Evolutionary conservation across 768 basidiomycete species (phyloP).

Genomic region (Tulasnella sp.): DNA sequence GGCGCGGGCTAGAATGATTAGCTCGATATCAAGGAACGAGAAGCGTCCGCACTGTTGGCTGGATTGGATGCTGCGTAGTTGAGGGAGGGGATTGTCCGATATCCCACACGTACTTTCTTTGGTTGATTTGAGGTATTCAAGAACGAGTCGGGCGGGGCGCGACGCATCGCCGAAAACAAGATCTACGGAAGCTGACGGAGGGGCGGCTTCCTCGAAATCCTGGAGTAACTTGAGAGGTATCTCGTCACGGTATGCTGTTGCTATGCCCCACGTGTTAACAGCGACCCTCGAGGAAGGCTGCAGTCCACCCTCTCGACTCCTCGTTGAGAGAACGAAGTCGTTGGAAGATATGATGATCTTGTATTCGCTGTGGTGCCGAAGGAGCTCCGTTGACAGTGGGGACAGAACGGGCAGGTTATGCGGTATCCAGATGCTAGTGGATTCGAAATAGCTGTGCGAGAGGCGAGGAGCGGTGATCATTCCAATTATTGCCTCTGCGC

Average conservation of each 20-base stretch:
- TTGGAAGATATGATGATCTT: neutral
- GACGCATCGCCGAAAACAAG: neutral
- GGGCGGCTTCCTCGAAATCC: neutral
- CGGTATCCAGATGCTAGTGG: neutral
- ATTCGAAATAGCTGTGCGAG: neutral
- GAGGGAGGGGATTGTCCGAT: neutral
- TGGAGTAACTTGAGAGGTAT: neutral
- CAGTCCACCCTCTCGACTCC: neutral
- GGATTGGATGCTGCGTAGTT: neutral
- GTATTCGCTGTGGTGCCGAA: neutral
- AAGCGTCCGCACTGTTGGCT: no score
- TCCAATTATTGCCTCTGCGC: neutral
- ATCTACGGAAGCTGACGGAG: neutral
- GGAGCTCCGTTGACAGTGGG: neutral
- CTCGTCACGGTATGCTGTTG: neutral
- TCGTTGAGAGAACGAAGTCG: neutral
- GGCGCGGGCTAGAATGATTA: neutral
- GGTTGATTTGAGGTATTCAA: neutral
- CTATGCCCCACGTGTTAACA: neutral
- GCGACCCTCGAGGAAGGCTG: neutral
- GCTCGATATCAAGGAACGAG: neutral
- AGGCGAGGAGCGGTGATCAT: neutral
- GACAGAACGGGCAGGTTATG: neutral
- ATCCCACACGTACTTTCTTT: neutral
- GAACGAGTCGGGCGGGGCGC: neutral